Evolutionary conservation across 2,329 filamentous ascomycete species (phyloP), one percentile per base, ranked within the genome.

Genomic region (Nemania sp.): DNA sequence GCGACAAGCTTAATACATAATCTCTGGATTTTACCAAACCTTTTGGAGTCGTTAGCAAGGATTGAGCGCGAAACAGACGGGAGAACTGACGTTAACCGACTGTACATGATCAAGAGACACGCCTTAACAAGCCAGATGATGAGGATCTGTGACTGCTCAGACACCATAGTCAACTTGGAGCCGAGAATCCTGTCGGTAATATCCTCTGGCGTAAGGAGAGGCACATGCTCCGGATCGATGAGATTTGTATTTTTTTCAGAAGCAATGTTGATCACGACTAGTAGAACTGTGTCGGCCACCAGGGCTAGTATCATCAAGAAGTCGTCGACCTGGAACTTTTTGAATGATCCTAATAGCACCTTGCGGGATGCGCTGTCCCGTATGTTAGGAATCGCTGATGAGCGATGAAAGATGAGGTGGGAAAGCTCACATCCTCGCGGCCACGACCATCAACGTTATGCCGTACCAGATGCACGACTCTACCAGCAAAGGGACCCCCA

Each of bases 131-230:
- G 72, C 80, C 83, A 87, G 32, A 83, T 82, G 10, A 82, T 80
- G 54, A 85, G 76, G 17, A 87, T 76, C 75, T 90, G 88, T 67
- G 82, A 80, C 72, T 87, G 79, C 65, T 89, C 86, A 2, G 84
- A 82, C 9, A 87, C 80, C 39, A 87, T 76, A 0, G 87, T 85
- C 76, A 85, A 81, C 77, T 88, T 88, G 47, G 83, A 87, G 11
- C 86, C 86, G 39, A 71, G 74, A 0, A 76, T 70, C 50, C 83
- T 76, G 34, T 77, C 73, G 3, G 64, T 67, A 48, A 80, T 77
- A 37, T 76, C 77, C 0, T 74, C 63, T 0, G 79, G 75, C 0
- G 84, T 84, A 49, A 87, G 73, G 3, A 70, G 62, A 0, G 72
- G 67, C 0, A 74, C 71, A 29, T 85, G 76, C 15, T 78, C 73